Conservation (phyloP, 164 flowering plant species). For the Umbilicus rupestris region DNA sequence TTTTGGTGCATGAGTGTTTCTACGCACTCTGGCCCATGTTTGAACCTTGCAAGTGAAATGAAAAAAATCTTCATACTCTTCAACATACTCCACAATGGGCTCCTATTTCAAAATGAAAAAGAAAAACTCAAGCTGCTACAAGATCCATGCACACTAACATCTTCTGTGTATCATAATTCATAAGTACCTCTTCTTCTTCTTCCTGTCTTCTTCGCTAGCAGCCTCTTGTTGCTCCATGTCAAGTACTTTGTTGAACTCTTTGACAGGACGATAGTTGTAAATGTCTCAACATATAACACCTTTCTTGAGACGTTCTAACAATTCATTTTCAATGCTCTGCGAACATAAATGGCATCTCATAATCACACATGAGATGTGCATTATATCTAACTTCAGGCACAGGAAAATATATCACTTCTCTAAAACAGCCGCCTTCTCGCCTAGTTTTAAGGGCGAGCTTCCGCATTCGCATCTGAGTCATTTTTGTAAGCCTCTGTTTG, state of each 20-base stretch:
- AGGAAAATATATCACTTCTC: not conserved
- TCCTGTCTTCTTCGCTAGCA: conserved; percentile 7
- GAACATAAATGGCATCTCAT: not conserved
- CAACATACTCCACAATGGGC: not conserved
- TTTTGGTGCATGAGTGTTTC: too few relatives aligned
- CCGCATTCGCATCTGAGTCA: conserved; percentile 94
- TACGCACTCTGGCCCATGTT: too few relatives aligned
- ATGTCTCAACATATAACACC: conserved; percentile 5
- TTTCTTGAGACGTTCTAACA: conserved; percentile 8
- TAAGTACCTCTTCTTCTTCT: conserved; percentile 4
- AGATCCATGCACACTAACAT: not conserved
- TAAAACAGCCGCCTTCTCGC: conserved; percentile 22
- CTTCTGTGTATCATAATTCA: not conserved
- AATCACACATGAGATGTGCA: not conserved
- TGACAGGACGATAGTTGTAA: conserved; percentile 7
- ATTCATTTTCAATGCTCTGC: conserved; percentile 11
- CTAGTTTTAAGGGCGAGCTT: conserved; percentile 90
- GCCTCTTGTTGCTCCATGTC: conserved; percentile 9
- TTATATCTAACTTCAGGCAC: not conserved
- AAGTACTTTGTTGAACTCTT: conserved; percentile 9
- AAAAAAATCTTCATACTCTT: not conserved
- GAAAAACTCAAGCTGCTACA: not conserved
- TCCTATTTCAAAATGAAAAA: not conserved
- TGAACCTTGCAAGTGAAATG: too few relatives aligned
- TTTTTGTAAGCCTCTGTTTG: conserved; percentile 83